Evolutionary conservation across 371 early-diverging fungal species (phyloP).

Genomic region (Saksenaea vasiformis): DNA sequence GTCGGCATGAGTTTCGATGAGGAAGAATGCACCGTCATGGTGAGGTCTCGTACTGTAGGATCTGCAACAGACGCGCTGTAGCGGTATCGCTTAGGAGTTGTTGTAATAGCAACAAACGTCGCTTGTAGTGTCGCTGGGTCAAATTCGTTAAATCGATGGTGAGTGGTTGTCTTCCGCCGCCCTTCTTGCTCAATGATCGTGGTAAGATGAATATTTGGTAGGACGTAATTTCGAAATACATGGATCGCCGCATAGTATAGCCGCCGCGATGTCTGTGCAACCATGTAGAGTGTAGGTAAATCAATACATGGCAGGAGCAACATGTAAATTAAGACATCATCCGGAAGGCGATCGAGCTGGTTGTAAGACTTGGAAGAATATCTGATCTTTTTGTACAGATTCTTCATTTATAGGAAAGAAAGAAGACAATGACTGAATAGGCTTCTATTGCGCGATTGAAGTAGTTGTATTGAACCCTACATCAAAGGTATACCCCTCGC

Average conservation of each 20-base stretch:
- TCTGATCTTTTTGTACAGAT: neutral
- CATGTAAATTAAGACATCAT: constrained; percentile 11
- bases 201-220: constrained; percentile 12
- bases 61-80: constrained; percentile 8
- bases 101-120: constrained; percentile 7
- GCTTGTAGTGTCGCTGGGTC: constrained; percentile 14
- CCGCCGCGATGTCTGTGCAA: constrained; percentile 11
- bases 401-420: neutral
- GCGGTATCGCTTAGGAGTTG: constrained; percentile 9
- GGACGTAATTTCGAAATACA: constrained; percentile 7
- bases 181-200: constrained; percentile 19
- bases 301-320: constrained; percentile 12
- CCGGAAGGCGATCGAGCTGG: constrained; percentile 10
- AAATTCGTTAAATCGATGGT: constrained; percentile 6
- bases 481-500: neutral
- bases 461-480: neutral
- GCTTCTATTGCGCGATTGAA: neutral
- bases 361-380: no score
- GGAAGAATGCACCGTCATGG: neutral
- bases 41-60: constrained; percentile 7
- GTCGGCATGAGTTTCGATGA: neutral
- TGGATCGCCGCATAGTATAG: constrained; percentile 1
- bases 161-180: constrained; percentile 8
- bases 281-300: constrained; percentile 5
- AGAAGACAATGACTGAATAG: neutral